Evolutionary conservation across 495 filamentous ascomycete genomes (phyloP).

Genomic region (Amniculicola lignicola): DNA sequence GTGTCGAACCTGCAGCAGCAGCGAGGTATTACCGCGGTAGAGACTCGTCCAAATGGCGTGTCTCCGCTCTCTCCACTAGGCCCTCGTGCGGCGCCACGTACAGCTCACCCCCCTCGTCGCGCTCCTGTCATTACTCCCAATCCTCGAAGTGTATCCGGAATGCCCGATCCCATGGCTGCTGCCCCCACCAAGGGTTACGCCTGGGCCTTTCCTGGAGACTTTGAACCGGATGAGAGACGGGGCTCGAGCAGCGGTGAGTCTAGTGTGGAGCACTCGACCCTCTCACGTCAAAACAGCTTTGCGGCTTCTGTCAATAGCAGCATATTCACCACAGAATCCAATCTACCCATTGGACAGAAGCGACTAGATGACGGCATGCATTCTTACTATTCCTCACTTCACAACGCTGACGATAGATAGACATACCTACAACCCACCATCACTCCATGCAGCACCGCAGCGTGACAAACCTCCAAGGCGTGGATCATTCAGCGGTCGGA

Average conservation of each 20-base stretch:
- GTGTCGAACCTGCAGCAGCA: constrained; percentile 42
- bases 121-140: constrained; percentile 44
- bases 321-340: constrained; percentile 42
- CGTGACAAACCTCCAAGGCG: constrained; percentile 38
- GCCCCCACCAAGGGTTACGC: constrained; percentile 45
- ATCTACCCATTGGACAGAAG: constrained; percentile 40
- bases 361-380: constrained; percentile 41
- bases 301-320: constrained; percentile 44
- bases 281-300: constrained; percentile 42
- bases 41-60: constrained; percentile 38
- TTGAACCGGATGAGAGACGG: constrained; percentile 37
- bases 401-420: constrained; percentile 22
- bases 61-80: constrained; percentile 40
- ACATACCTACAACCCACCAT: constrained; percentile 42
- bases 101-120: constrained; percentile 34
- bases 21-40: constrained; percentile 35
- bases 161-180: constrained; percentile 45
- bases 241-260: constrained; percentile 42
- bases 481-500: constrained; percentile 27
- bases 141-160: constrained; percentile 39
- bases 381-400: neutral
- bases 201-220: constrained; percentile 45
- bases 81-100: constrained; percentile 22
- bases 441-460: constrained; percentile 45
- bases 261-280: constrained; percentile 32